These are phyloP conservation scores for Blastocystis sp. DNA, from an alignment of 352 stramenopile genomes.

Conservation along the genomic window DNA sequence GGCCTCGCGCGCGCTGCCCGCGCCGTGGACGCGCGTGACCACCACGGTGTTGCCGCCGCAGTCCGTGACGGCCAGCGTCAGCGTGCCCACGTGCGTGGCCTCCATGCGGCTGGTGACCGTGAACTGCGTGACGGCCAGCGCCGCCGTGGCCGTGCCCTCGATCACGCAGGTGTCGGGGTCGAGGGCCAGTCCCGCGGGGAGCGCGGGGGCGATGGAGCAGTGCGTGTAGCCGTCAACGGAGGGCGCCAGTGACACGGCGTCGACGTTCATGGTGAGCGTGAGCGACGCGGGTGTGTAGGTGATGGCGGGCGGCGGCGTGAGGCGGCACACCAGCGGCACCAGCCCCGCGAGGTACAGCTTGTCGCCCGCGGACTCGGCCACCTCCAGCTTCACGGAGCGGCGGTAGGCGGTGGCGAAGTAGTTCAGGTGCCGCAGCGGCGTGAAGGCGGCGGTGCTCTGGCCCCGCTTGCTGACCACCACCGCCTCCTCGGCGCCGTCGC, in stretches of 20 bases:
- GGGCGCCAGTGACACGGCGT: neutral
- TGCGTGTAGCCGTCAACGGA: constrained; percentile 10
- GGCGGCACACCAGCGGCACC: neutral
- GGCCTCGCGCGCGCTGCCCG: neutral
- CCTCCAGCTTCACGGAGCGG: neutral
- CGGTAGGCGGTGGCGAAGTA: neutral
- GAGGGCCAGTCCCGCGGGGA: constrained; percentile 26
- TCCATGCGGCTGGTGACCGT: neutral
- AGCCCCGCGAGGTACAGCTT: neutral
- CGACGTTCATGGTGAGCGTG: neutral
- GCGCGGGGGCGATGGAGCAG: constrained; percentile 11
- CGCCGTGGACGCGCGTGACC: neutral
- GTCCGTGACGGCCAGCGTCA: neutral
- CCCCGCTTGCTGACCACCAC: neutral
- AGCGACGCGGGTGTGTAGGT: neutral
- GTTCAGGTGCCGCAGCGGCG: neutral
- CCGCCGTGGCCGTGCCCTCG: neutral
- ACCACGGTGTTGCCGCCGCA: neutral
- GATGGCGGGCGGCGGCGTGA: neutral
- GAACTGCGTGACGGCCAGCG: neutral
- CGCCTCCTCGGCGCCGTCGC: neutral
- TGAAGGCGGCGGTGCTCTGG: neutral
- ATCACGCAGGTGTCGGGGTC: constrained; percentile 1
- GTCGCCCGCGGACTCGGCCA: neutral
- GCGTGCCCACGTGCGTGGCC: neutral